These are phyloP conservation scores for Orbilia brochopaga DNA, from an alignment of 2,329 filamentous ascomycete genomes.

Conservation along the genomic window DNA sequence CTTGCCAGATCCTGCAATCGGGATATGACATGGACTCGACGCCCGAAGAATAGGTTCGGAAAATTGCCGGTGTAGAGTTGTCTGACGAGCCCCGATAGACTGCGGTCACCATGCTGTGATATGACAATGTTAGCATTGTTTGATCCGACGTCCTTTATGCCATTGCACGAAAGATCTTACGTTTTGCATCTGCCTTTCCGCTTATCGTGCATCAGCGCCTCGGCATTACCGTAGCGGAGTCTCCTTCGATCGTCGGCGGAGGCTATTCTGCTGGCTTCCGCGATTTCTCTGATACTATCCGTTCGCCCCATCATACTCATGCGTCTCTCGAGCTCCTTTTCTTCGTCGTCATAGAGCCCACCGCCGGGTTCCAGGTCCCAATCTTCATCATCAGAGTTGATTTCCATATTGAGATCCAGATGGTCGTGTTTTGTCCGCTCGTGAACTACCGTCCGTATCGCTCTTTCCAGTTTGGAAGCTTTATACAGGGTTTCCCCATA, in stretches of 20 bases:
- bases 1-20: constrained; percentile 95
- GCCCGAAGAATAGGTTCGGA: constrained; percentile 95
- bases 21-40: constrained; percentile 89
- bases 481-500: constrained; percentile 91
- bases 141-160: background rate
- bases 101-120: constrained; percentile 69
- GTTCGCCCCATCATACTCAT: constrained; percentile 49
- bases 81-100: constrained; percentile 81
- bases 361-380: constrained; percentile 47
- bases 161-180: constrained; percentile 19
- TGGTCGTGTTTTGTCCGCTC: constrained; percentile 60
- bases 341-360: constrained; percentile 46
- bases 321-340: constrained; percentile 39
- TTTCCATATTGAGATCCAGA: constrained; percentile 41
- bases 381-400: constrained; percentile 46
- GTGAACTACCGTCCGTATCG: constrained; percentile 84
- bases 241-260: constrained; percentile 13
- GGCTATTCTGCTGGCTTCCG: constrained; percentile 37
- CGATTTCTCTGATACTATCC: constrained; percentile 47
- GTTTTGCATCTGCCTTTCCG: constrained; percentile 50
- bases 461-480: constrained; percentile 91
- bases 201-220: constrained; percentile 47
- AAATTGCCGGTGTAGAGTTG: constrained; percentile 70
- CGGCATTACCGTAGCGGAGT: constrained; percentile 29
- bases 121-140: background rate